phyloP scores from a whole-genome alignment of 2,329 filamentous ascomycete genomes.

The Fusarium annulatum region DNA sequence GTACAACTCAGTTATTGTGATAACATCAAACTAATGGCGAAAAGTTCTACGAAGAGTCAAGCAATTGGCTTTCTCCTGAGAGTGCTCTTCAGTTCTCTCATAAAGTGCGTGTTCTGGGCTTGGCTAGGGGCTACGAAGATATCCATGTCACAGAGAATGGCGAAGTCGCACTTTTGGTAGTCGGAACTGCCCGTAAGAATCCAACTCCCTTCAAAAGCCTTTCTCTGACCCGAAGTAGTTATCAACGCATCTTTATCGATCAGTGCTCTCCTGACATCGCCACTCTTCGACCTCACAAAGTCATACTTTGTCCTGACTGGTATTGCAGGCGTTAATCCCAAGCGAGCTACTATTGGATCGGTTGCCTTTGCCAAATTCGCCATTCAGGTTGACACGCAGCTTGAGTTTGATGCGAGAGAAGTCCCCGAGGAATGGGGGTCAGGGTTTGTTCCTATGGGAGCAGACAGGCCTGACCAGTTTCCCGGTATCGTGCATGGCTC shows the following conservation, averaged over 20 bases:
- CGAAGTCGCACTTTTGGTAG: conserved; percentile 20
- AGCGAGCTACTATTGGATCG: conserved; percentile 34
- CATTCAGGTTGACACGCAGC: conserved; percentile 30
- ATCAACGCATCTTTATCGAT: conserved; percentile 33
- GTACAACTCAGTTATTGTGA: rapidly evolving
- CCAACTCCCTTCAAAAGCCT: rapidly evolving
- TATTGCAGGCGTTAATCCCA: conserved; percentile 36
- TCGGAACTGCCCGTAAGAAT: conserved; percentile 24
- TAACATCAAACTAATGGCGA: neutral
- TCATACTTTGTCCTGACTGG: conserved; percentile 38
- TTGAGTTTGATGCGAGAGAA: conserved; percentile 35
- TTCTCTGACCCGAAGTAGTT: neutral
- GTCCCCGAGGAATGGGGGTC: conserved; percentile 32
- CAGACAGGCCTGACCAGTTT: conserved; percentile 21
- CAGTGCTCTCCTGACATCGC: conserved; percentile 22
- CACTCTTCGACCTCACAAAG: conserved; percentile 26
- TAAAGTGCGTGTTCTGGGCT: conserved; percentile 20
- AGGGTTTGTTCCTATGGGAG: conserved; percentile 32
- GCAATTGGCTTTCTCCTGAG: conserved; percentile 15
- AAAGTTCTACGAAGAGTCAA: conserved; percentile 28
- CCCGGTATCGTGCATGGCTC: conserved; percentile 31
- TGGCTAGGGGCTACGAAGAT: conserved; percentile 23
- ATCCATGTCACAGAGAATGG: conserved; percentile 18
- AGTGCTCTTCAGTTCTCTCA: conserved; percentile 20
- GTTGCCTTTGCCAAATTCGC: conserved; percentile 39